Conservation (phyloP, 768 basidiomycete species). For the Tylopilus sp. region DNA sequence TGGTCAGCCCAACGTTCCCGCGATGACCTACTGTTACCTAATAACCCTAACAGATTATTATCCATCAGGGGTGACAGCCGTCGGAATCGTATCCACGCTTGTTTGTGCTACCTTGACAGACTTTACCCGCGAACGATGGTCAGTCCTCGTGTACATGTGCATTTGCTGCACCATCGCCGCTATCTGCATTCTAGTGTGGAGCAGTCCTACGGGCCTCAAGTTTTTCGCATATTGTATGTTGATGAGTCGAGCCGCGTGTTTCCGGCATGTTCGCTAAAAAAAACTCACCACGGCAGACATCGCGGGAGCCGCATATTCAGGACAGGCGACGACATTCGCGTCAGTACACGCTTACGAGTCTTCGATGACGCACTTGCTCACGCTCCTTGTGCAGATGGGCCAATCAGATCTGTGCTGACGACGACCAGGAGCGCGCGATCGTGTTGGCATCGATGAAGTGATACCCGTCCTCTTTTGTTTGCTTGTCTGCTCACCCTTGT, state of each 20-base stretch:
- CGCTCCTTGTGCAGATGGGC: slow-evolving; percentile 52
- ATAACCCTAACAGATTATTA: slow-evolving; percentile 45
- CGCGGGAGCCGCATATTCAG: slow-evolving; percentile 66
- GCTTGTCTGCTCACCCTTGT: not conserved
- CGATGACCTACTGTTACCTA: not conserved
- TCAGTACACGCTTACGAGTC: slow-evolving; percentile 28
- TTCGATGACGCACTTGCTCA: not conserved
- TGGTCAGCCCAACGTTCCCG: slow-evolving; percentile 30
- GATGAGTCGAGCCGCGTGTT: slow-evolving; percentile 19
- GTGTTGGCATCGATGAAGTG: slow-evolving; percentile 79
- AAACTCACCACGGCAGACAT: slow-evolving; percentile 37
- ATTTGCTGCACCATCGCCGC: slow-evolving; percentile 50
- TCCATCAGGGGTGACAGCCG: slow-evolving; percentile 61
- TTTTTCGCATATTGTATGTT: slow-evolving; percentile 78
- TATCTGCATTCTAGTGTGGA: slow-evolving; percentile 60
- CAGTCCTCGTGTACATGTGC: slow-evolving; percentile 62
- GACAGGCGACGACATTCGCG: slow-evolving; percentile 77
- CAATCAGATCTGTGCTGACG: slow-evolving; percentile 72
- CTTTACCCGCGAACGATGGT: slow-evolving; percentile 53
- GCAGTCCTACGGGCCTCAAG: slow-evolving; percentile 56
- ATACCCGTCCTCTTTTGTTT: not conserved
- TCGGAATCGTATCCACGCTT: slow-evolving; percentile 61
- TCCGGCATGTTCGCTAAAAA: not conserved
- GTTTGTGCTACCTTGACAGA: slow-evolving; percentile 66
- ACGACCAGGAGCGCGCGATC: slow-evolving; percentile 64